Base-by-base conservation (phyloP, 2,329 filamentous ascomycete species). In the Ceratocystiopsis minuta region DNA sequence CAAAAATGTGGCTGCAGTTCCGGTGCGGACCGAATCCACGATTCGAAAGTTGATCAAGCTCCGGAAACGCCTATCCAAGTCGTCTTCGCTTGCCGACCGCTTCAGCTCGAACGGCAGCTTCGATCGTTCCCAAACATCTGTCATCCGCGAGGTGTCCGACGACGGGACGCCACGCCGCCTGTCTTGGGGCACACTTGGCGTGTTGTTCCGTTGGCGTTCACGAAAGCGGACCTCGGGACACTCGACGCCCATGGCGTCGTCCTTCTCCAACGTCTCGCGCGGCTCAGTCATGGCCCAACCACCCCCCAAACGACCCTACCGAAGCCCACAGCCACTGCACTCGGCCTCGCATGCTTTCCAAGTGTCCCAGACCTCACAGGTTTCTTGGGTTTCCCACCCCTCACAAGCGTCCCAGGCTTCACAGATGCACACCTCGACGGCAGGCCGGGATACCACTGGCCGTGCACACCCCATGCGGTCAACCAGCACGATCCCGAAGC, bases 261-360 rank as follows among this genome's bases (percentile, higher is more conserved):
- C 87, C n/a, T 90, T 93, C 55, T 86, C 85, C 5, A 94, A 94
- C 53, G 83, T 85, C 0, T 94, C 87, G 20, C 20, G 20, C 7
- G 20, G 20, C 20, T 20, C 20, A 4, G 20, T 20, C 20, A 20
- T 20, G 20, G 20, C 20, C 4, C 20, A 4, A 7, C 20, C 20
- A 4, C 20, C 20, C 20, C 20, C 20, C 4, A 4, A 20, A 20
- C 20, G 20, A 7, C 20, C 20, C 20, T 20, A 20, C 20, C 20
- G 20, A 20, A 20, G 20, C 20, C 20, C 20, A 20, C 20, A 20
- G 20, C 16, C 20, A 4, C 16, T 37, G 7, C 34, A 37, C 14
- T 32, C 34, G n/a, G 18, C 15, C 18, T 16, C 38, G 16, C 45
- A 43, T n/a, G 24, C 42, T 6, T 20, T 20, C 20, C 20, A 20